phyloP scores from a whole-genome alignment of 1,139 yeast species.

The Geotrichum citri-aurantii region DNA sequence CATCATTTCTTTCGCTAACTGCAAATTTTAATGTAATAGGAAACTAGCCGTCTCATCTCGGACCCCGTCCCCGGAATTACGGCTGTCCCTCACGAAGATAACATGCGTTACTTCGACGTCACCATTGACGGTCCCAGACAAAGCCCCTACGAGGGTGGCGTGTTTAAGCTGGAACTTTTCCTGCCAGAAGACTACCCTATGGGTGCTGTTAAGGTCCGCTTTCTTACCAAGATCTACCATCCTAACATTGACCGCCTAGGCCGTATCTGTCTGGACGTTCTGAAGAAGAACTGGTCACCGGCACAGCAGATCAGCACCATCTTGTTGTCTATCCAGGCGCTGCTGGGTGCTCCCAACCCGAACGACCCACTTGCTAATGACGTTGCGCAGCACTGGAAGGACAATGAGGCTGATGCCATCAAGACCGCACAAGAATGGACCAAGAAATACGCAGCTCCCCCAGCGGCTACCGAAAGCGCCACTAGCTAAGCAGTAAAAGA shows the following conservation, averaged over 20 bases:
- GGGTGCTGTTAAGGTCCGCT: slow-evolving; percentile 92
- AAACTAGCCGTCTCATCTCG: slow-evolving; percentile 82
- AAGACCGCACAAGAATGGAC: slow-evolving; percentile 90
- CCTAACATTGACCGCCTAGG: slow-evolving; percentile 96
- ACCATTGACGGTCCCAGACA: slow-evolving; percentile 85
- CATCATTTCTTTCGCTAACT: background rate
- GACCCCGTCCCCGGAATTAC: slow-evolving; percentile 97
- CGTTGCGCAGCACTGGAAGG: slow-evolving; percentile 95
- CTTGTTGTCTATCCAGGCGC: slow-evolving; percentile 83
- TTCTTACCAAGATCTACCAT: slow-evolving; percentile 88
- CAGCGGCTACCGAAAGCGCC: background rate
- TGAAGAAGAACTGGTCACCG: slow-evolving; percentile 91
- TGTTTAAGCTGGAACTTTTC: slow-evolving; percentile 68
- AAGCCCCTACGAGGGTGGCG: slow-evolving; percentile 78
- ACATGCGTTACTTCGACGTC: slow-evolving; percentile 83
- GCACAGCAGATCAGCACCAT: slow-evolving; percentile 96
- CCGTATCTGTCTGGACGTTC: slow-evolving; percentile 88
- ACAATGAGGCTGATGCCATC: slow-evolving; percentile 73
- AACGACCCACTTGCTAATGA: slow-evolving; percentile 98
- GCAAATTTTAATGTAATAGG: slow-evolving; percentile 39
- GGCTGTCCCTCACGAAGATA: slow-evolving; percentile 90
- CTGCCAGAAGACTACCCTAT: slow-evolving; percentile 88
- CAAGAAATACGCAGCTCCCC: slow-evolving; percentile 47
- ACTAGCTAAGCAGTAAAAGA: background rate
- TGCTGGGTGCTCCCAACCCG: slow-evolving; percentile 94